These are phyloP conservation scores for Powellomyces hirtus DNA, from an alignment of 192 early-diverging fungal species.

Conservation along the genomic window DNA sequence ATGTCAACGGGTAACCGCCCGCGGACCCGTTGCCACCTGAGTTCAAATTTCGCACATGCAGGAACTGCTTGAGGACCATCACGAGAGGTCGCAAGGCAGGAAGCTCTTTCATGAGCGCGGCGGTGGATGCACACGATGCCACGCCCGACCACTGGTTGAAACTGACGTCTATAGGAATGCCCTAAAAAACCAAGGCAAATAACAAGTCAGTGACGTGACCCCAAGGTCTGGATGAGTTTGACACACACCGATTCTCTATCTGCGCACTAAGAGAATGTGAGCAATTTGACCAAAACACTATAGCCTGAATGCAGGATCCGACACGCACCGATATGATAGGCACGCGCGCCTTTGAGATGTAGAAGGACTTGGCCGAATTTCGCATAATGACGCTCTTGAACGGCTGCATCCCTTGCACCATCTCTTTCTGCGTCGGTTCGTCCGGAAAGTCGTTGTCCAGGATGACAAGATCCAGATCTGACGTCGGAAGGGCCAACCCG, in stretches of 20 bases:
- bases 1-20: slow-evolving; percentile 12
- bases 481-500: neutral
- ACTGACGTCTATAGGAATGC: slow-evolving; percentile 10
- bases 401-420: neutral
- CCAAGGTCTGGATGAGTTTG: neutral
- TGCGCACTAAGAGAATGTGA: neutral
- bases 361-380: neutral
- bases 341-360: neutral
- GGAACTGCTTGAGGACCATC: slow-evolving; percentile 31
- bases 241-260: neutral
- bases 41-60: slow-evolving; percentile 13
- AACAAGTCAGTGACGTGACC: too few species aligned
- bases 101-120: neutral
- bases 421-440: neutral
- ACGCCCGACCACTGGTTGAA: slow-evolving; percentile 1
- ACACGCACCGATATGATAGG: neutral
- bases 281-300: neutral
- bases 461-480: slow-evolving; percentile 28
- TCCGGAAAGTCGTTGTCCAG: neutral
- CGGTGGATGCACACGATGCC: neutral
- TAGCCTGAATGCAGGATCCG: neutral
- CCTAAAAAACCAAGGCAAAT: neutral
- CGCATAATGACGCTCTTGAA: neutral
- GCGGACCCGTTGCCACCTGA: neutral
- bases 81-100: slow-evolving; percentile 18